Evolutionary conservation across 495 filamentous ascomycete species (phyloP).

Genomic region (Penicillium goetzii): DNA sequence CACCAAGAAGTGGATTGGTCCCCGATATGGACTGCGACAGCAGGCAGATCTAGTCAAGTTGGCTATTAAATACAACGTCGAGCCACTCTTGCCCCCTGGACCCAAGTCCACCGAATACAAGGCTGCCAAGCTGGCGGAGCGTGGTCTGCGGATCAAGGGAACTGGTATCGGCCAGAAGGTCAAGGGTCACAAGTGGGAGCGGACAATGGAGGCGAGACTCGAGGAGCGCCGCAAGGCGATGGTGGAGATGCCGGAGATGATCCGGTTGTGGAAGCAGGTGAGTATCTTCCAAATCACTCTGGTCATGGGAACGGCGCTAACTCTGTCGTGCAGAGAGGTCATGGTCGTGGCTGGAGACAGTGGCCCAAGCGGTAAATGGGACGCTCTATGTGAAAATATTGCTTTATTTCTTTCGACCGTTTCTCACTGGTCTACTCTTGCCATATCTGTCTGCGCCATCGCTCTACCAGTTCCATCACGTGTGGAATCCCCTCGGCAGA

Average conservation of each 20-base stretch:
- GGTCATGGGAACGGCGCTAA: slow-evolving; percentile 26
- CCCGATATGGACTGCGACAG: slow-evolving; percentile 77
- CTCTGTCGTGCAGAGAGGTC: slow-evolving; percentile 65
- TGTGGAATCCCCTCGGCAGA: slow-evolving; percentile 11
- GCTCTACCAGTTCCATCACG: slow-evolving; percentile 28
- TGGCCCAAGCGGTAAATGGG: slow-evolving; percentile 67
- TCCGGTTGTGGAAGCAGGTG: slow-evolving; percentile 93
- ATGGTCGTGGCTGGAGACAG: slow-evolving; percentile 87
- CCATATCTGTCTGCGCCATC: slow-evolving; percentile 36
- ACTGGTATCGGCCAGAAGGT: slow-evolving; percentile 91
- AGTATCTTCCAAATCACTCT: slow-evolving; percentile 30
- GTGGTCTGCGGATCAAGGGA: slow-evolving; percentile 80
- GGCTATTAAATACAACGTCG: slow-evolving; percentile 77
- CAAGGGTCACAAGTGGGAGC: slow-evolving; percentile 93
- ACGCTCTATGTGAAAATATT: slow-evolving; percentile 13
- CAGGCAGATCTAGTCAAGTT: slow-evolving; percentile 94
- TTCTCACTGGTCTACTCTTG: slow-evolving; percentile 15
- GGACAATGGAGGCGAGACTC: slow-evolving; percentile 79
- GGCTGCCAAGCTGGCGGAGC: slow-evolving; percentile 65
- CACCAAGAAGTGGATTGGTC: slow-evolving; percentile 78
- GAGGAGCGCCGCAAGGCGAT: slow-evolving; percentile 90
- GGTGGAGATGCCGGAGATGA: slow-evolving; percentile 88
- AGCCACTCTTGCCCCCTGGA: slow-evolving; percentile 78
- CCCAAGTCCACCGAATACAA: slow-evolving; percentile 75
- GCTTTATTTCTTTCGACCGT: slow-evolving; percentile 20